Evolutionary conservation across 2,329 filamentous ascomycete genomes (phyloP).

Genomic region (Fusarium abutilonis): DNA sequence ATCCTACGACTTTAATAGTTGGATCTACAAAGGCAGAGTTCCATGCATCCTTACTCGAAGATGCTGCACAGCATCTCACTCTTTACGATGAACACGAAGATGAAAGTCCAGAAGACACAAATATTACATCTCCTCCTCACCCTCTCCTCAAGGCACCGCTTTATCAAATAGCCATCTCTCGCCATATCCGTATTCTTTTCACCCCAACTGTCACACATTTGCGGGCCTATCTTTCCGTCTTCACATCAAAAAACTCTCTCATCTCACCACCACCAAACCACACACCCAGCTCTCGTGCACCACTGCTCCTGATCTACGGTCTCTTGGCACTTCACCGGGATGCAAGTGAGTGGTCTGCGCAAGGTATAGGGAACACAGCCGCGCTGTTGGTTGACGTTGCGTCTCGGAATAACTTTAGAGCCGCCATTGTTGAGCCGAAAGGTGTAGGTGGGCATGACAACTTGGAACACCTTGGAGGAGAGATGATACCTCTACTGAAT

Average conservation of each 20-base stretch:
- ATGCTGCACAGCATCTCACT: conserved; percentile 51
- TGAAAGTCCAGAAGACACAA: conserved; percentile 1
- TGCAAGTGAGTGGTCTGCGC: conserved; percentile 79
- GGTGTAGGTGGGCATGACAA: conserved; percentile 43
- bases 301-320: conserved; percentile 70
- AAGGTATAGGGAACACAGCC: conserved; percentile 73
- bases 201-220: conserved; percentile 79
- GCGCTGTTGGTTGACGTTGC: conserved; percentile 71
- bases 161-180: conserved; percentile 73
- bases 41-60: conserved; percentile 64
- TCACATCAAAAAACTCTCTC: conserved; percentile 53
- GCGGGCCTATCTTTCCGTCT: conserved; percentile 76
- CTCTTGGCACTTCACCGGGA: conserved; percentile 71
- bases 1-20: conserved; percentile 75
- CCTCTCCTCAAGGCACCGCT: conserved; percentile 70
- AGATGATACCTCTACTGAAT: conserved; percentile 70
- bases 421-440: conserved; percentile 60
- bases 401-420: conserved; percentile 53
- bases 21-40: conserved; percentile 75
- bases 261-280: conserved; percentile 51
- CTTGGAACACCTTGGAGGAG: conserved; percentile 56
- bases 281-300: conserved; percentile 35
- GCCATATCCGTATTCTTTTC: conserved; percentile 76
- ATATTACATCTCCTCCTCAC: conserved; percentile 14
- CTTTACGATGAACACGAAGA: conserved; percentile 10